Percentiles rank a stretch among this genome's conserved stretches.
These are phyloP conservation scores for Neurospora sp. DNA, from an alignment of 495 filamentous ascomycete genomes.

Conservation along the genomic window DNA sequence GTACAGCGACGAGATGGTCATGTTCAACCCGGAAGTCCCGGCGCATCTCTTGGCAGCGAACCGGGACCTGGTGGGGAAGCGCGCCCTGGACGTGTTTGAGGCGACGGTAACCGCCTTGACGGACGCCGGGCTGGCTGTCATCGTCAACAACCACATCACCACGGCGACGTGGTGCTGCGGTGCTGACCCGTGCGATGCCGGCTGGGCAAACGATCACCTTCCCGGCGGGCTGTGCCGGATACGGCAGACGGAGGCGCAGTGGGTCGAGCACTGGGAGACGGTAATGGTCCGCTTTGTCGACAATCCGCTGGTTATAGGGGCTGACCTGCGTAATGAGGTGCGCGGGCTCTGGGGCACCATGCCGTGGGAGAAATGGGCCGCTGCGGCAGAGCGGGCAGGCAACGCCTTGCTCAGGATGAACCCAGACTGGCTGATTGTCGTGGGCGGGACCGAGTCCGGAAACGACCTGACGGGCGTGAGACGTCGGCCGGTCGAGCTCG, in stretches of 20 bases:
- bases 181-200: constrained; percentile 47
- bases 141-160: constrained; percentile 55
- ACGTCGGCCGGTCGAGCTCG: constrained; percentile 41
- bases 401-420: constrained; percentile 45
- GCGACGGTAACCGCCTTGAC: constrained; percentile 45
- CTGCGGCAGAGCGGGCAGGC: constrained; percentile 45
- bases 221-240: constrained; percentile 40
- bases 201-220: constrained; percentile 48
- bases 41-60: constrained; percentile 41
- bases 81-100: constrained; percentile 44
- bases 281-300: constrained; percentile 41
- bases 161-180: constrained; percentile 52
- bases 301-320: constrained; percentile 47
- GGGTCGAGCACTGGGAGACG: constrained; percentile 50
- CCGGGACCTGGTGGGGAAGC: constrained; percentile 38
- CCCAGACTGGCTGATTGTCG: constrained; percentile 50
- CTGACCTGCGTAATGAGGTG: constrained; percentile 52
- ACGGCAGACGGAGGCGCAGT: constrained; percentile 44
- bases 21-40: constrained; percentile 38
- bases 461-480: constrained; percentile 45
- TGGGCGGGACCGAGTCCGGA: constrained; percentile 49
- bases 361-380: constrained; percentile 47
- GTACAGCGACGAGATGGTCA: constrained; percentile 52
- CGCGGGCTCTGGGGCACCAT: constrained; percentile 54
- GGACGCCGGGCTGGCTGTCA: constrained; percentile 45